phyloP scores from a whole-genome alignment of 495 filamentous ascomycete species.

The Tuber borchii region DNA sequence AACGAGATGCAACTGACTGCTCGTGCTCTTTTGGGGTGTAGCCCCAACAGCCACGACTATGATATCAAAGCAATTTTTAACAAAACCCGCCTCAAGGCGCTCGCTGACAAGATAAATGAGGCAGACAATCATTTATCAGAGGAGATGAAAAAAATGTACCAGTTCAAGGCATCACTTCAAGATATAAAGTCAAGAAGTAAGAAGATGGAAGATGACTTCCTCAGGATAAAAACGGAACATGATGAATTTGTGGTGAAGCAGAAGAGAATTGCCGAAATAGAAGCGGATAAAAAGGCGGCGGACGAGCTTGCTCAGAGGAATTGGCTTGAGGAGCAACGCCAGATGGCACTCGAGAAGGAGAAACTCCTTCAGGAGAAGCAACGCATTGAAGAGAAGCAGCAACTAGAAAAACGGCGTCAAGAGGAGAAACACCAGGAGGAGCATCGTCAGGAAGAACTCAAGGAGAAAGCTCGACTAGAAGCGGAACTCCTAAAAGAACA shows the following conservation, averaged over 20 bases:
- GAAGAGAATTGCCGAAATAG: background rate
- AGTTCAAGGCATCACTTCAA: background rate
- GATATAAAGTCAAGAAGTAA: slow-evolving; percentile 12
- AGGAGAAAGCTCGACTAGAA: background rate
- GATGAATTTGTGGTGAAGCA: background rate
- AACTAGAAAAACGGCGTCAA: background rate
- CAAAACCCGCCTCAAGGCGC: background rate
- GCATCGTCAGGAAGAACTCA: slow-evolving; percentile 8
- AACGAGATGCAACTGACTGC: background rate
- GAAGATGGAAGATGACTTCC: background rate
- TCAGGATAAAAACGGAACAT: background rate
- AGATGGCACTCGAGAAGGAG: slow-evolving; percentile 4
- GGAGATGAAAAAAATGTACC: background rate
- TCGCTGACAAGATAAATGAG: background rate
- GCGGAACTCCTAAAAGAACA: slow-evolving; percentile 51
- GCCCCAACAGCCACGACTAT: background rate
- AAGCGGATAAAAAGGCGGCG: background rate
- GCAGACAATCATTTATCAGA: background rate
- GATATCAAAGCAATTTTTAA: background rate
- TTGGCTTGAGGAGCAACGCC: slow-evolving; percentile 8
- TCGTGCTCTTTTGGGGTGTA: background rate
- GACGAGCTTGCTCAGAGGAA: background rate
- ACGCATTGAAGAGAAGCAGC: background rate
- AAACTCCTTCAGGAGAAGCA: background rate
- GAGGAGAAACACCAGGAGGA: background rate